Conservation (phyloP, 768 basidiomycete species). For the Suillus ampliporus region DNA sequence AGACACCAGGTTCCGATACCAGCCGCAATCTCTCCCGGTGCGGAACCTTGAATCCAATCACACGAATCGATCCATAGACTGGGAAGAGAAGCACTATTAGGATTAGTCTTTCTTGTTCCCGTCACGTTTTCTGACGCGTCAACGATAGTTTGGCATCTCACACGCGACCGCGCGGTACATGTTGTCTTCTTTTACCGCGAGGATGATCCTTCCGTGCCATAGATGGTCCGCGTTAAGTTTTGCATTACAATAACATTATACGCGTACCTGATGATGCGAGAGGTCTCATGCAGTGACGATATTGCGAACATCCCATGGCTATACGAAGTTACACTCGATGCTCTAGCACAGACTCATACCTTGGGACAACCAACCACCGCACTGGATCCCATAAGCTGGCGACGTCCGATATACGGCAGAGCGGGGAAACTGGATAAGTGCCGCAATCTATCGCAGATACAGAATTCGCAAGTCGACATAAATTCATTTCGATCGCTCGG, state of each 20-base stretch:
- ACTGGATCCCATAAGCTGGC: not conserved
- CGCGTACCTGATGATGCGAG: not conserved
- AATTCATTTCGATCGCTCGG: not conserved
- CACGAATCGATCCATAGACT: not conserved
- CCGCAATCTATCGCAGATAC: not conserved
- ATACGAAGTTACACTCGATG: not conserved
- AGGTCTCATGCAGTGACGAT: not conserved
- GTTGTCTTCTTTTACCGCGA: not conserved
- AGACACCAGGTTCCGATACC: not conserved
- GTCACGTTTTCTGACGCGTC: not conserved
- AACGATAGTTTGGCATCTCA: not conserved
- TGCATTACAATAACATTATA: not conserved
- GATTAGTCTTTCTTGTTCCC: not conserved
- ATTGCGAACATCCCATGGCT: not conserved
- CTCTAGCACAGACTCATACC: not conserved
- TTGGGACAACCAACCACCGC: not conserved
- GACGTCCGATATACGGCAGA: not conserved
- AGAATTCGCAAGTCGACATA: not conserved
- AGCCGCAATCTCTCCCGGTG: not conserved
- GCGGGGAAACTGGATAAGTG: no score
- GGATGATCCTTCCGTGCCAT: slow-evolving; percentile 7
- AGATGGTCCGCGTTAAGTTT: not conserved
- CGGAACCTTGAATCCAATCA: not conserved
- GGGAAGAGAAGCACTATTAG: not conserved
- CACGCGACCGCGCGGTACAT: not conserved